These are phyloP conservation scores for Pseudogymnoascus sp. DNA, from an alignment of 2,329 filamentous ascomycete species.

Conservation along the genomic window DNA sequence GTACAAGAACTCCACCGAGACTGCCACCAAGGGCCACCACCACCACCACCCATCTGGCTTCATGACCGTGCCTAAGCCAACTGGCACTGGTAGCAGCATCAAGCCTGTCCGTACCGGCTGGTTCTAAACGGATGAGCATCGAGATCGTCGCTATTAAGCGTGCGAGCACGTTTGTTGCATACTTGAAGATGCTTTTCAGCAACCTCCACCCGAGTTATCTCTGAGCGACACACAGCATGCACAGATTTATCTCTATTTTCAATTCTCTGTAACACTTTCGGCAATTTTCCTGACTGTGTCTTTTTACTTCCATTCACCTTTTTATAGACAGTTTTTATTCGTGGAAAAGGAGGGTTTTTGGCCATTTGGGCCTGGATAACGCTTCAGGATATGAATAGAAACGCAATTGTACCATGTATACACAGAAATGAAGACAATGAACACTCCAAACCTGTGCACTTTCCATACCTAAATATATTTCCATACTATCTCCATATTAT, in stretches of 20 bases:
- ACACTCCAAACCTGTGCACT: background rate
- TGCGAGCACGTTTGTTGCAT: background rate
- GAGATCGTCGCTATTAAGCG: background rate
- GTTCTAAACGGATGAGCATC: background rate
- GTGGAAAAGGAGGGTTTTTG: background rate
- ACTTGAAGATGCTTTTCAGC: background rate
- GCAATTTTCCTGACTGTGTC: background rate
- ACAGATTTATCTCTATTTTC: background rate
- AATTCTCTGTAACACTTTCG: slow-evolving; percentile 5
- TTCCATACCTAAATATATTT: background rate
- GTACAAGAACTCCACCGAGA: slow-evolving; percentile 4
- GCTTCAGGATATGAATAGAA: slow-evolving; percentile 3
- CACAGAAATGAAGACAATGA: slow-evolving; percentile 6
- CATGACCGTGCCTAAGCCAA: background rate
- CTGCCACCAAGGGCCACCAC: background rate
- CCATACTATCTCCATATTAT: background rate
- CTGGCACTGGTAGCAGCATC: background rate
- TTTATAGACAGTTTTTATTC: slow-evolving; percentile 4
- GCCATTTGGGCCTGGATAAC: background rate
- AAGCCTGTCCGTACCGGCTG: background rate
- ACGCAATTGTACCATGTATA: slow-evolving; percentile 6
- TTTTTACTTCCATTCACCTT: background rate
- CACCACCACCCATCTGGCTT: background rate
- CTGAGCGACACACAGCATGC: background rate
- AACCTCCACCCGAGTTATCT: no score